A percentile compares a stretch with the other conserved stretches of the same genome.
These are phyloP conservation scores for Sanguinoderma infundibulare DNA, from an alignment of 1,284 basidiomycete species.

Conservation along the genomic window DNA sequence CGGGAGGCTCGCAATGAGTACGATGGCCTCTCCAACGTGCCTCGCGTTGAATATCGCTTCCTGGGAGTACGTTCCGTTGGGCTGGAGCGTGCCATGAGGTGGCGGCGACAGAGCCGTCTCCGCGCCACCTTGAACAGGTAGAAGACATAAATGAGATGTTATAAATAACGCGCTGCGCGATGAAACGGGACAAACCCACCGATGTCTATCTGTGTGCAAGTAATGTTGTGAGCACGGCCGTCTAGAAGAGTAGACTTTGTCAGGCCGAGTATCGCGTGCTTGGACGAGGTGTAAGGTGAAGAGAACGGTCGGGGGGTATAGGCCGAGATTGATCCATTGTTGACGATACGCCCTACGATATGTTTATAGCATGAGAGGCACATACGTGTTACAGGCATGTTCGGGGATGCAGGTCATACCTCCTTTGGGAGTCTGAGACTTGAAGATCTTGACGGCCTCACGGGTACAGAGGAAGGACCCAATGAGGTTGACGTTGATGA, in stretches of 20 bases:
- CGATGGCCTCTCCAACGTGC: conserved; percentile 73
- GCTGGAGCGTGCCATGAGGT: conserved; percentile 60
- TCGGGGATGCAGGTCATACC: conserved; percentile 43
- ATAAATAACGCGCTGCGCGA: neutral
- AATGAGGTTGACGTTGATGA: conserved; percentile 73
- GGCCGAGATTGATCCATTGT: conserved; percentile 83
- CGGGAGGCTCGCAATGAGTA: conserved; percentile 73
- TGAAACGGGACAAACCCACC: conserved; percentile 43
- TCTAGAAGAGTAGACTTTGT: conserved; percentile 80
- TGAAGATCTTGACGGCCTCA: conserved; percentile 79
- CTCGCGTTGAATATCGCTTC: conserved; percentile 73
- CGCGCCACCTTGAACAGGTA: conserved; percentile 12
- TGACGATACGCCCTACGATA: conserved; percentile 71
- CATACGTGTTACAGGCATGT: neutral
- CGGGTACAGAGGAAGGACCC: conserved; percentile 78
- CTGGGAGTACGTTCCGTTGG: conserved; percentile 61
- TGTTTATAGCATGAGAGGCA: neutral
- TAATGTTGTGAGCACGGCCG: conserved; percentile 73
- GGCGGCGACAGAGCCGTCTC: conserved; percentile 22
- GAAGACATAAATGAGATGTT: neutral
- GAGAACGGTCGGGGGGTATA: conserved; percentile 73
- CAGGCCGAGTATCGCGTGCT: conserved; percentile 79
- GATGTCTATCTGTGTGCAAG: conserved; percentile 82
- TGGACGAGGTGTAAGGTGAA: conserved; percentile 74
- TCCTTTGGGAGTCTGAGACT: conserved; percentile 71